Base-by-base conservation (phyloP, 192 early-diverging fungal species). In the Entomortierella beljakovae region DNA sequence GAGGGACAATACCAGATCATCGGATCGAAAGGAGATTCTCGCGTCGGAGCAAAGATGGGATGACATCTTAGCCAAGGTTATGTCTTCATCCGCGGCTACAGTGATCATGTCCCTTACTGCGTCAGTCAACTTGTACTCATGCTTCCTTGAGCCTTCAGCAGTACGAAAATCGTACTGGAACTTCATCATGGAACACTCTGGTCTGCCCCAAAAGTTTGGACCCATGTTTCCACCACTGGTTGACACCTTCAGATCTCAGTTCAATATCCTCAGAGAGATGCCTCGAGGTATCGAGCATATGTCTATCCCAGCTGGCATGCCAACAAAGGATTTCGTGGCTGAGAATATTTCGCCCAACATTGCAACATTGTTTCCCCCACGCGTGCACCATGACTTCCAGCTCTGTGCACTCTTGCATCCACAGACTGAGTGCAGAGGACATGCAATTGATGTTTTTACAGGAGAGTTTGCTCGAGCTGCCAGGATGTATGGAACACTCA, bases 381-480 rank as follows among this genome's bases (percentile, higher is more conserved):
- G 58, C 3, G 52, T 91, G 18, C 83, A 82, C 11, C 90, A 91
- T 57, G 70, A 86, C 64, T 84, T 65, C 52, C 80, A 86, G 18
- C 65, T 84, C 29, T 93, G 91, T 42, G 89, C 87, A 1, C 28
- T 91, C 50, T 80, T 88, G 57, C 91, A 93, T 54, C 90, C 91
- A 25, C 57, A 86, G 34, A 83, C 85, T 11, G 80, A 77, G 57
- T 93, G 91, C 61, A 18, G 65, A 2, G 56, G 58, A 20, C 85
- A 82, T 32, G 69, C 81, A 15, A 35, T 86, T 13, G 70, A 64
- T 10, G 71, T 85, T 7, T 61, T 88, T 29, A 56, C 83, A 4
- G 71, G 77, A 35, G 79, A 85, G 43, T 84, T 91, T 59, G 82
- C 76, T 0, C 84, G 87, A 22, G 85, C 89, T 1, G 57, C 87